Evolutionary conservation across 75 land plant genomes (phyloP).

Genomic region (Picea glauca): DNA sequence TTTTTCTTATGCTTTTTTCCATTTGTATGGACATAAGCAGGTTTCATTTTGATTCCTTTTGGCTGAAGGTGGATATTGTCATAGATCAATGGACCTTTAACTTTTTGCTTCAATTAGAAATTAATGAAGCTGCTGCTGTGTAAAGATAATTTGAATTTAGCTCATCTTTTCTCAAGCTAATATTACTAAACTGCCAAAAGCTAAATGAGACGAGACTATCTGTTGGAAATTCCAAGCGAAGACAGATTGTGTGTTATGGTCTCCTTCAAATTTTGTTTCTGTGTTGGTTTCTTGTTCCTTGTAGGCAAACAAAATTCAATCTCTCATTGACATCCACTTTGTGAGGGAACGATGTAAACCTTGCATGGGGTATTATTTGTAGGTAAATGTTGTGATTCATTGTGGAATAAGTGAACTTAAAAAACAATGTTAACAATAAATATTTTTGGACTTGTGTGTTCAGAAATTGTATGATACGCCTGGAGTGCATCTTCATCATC

Average conservation of each 20-base stretch:
- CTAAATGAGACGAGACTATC: not conserved
- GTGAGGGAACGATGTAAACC: not conserved
- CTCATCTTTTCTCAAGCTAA: too few relatives aligned
- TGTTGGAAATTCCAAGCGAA: not conserved
- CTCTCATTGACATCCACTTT: not conserved
- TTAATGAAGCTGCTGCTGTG: too few relatives aligned
- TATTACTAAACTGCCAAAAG: too few relatives aligned
- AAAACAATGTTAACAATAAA: not conserved
- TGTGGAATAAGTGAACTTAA: not conserved
- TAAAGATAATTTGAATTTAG: too few relatives aligned
- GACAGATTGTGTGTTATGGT: not conserved
- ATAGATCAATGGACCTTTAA: not conserved
- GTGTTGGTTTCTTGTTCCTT: not conserved
- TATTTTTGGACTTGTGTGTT: not conserved
- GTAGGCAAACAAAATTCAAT: not conserved
- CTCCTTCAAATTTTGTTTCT: not conserved
- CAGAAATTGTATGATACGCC: constrained; percentile 97
- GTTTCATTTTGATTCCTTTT: too few relatives aligned
- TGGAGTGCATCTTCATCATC: constrained; percentile 98
- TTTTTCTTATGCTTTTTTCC: too few relatives aligned
- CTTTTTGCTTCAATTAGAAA: not conserved
- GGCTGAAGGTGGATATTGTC: not conserved
- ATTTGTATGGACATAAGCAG: too few relatives aligned
- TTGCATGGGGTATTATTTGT: not conserved
- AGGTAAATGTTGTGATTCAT: not conserved